Conservation (phyloP, 805 yeast species). For the Peterozyma toletana region DNA sequence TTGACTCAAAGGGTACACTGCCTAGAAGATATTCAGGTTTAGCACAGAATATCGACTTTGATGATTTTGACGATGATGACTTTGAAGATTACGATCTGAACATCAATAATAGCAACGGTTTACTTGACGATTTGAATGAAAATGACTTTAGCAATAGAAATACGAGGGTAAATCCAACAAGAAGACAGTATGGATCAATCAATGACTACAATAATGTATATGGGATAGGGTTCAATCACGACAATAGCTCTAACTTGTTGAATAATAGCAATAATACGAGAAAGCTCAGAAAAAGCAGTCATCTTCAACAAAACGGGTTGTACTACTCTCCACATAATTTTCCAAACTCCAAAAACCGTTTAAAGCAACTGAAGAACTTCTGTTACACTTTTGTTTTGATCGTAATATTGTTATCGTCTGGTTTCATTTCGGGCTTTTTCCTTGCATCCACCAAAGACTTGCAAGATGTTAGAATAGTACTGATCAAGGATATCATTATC, state of each 20-base stretch:
- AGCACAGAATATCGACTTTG: constrained; percentile 31
- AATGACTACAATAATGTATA: constrained; percentile 8
- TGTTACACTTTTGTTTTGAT: constrained; percentile 38
- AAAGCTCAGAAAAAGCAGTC: no score
- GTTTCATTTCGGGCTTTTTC: constrained; percentile 77
- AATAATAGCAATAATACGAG: constrained; percentile 10
- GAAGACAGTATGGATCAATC: constrained; percentile 9
- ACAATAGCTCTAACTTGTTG: constrained; percentile 8
- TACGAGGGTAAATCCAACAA: no score
- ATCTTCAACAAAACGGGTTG: not conserved
- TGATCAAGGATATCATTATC: constrained; percentile 66
- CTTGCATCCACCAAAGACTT: constrained; percentile 84
- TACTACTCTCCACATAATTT: constrained; percentile 30
- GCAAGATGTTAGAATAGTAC: constrained; percentile 51
- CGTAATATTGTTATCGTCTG: constrained; percentile 51
- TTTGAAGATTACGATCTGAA: constrained; percentile 18
- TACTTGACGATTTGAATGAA: not conserved
- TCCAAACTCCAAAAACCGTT: constrained; percentile 21
- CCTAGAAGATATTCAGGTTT: constrained; percentile 66
- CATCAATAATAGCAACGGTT: constrained; percentile 6
- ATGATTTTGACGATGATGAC: constrained; percentile 39
- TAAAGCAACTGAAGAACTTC: constrained; percentile 21
- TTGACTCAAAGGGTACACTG: constrained; percentile 67
- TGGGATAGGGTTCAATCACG: constrained; percentile 11
- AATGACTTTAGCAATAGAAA: no score